Percentiles rank a stretch among this genome's conserved stretches.
These are phyloP conservation scores for Nannochloropsis granulata DNA, from an alignment of 108 stramenopile genomes.

Conservation along the genomic window DNA sequence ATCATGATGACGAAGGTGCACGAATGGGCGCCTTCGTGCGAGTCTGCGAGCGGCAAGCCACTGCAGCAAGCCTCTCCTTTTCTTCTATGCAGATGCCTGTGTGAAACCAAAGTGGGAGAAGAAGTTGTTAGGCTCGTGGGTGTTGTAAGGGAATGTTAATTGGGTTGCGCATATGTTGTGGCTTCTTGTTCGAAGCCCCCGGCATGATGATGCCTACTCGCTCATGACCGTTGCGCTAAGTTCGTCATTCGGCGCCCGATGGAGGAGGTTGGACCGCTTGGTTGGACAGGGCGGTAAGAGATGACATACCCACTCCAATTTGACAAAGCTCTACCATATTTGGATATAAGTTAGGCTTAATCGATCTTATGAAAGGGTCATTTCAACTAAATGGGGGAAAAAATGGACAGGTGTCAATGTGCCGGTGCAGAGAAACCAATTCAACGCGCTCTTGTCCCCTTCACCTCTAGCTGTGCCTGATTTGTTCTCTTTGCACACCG, in stretches of 20 bases:
- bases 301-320: neutral
- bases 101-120: neutral
- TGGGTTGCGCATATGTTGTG: neutral
- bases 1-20: constrained; percentile 19
- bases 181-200: neutral
- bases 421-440: too few species aligned
- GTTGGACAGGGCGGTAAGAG: neutral
- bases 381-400: neutral
- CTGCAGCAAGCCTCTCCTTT: neutral
- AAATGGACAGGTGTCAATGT: too few species aligned
- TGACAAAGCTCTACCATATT: neutral
- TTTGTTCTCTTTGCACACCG: too few species aligned
- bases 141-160: neutral
- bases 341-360: neutral
- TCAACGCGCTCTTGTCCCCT: too few species aligned
- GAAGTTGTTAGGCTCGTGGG: neutral
- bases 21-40: neutral
- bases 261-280: neutral
- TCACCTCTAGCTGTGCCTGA: too few species aligned
- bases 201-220: neutral
- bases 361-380: neutral
- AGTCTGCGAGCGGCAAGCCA: too few species aligned
- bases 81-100: neutral
- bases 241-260: neutral
- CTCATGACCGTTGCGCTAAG: neutral